These are phyloP conservation scores for Hibiscus trionum DNA, from an alignment of 345 rosid species.

Conservation along the genomic window DNA sequence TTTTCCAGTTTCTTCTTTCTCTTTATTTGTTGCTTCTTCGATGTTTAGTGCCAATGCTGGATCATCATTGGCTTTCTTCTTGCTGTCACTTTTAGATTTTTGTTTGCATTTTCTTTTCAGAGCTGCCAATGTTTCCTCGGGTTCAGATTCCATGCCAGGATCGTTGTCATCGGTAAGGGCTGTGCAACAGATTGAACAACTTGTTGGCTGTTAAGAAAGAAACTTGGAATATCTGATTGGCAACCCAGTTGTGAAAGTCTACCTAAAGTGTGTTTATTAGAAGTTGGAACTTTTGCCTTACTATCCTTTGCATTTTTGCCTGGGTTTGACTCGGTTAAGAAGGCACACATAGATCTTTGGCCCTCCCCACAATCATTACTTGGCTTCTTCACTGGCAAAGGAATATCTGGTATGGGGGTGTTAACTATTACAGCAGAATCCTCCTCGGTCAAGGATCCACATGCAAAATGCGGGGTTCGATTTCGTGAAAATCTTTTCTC, in stretches of 20 bases:
- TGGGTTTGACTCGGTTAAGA: slow-evolving; percentile 29
- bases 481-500: slow-evolving; percentile 60
- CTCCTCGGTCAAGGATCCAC: slow-evolving; percentile 50
- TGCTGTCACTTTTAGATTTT: slow-evolving; percentile 15
- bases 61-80: slow-evolving; percentile 19
- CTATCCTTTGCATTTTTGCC: slow-evolving; percentile 12
- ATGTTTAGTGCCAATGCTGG: slow-evolving; percentile 10
- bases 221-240: neutral
- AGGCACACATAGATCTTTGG: slow-evolving; percentile 30
- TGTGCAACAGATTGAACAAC: slow-evolving; percentile 18
- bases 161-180: slow-evolving; percentile 42
- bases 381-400: slow-evolving; percentile 43
- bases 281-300: slow-evolving; percentile 12
- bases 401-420: slow-evolving; percentile 36
- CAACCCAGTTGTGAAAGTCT: neutral
- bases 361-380: slow-evolving; percentile 27
- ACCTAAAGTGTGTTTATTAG: slow-evolving; percentile 30
- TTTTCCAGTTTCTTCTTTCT: slow-evolving; percentile 17
- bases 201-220: slow-evolving; percentile 5
- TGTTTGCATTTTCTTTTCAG: slow-evolving; percentile 17
- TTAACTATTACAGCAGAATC: slow-evolving; percentile 39
- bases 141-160: slow-evolving; percentile 32
- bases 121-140: slow-evolving; percentile 29
- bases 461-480: slow-evolving; percentile 58
- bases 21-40: slow-evolving; percentile 5